phyloP scores from a whole-genome alignment of 2,329 filamentous ascomycete genomes.

The Orbilia oligospora region DNA sequence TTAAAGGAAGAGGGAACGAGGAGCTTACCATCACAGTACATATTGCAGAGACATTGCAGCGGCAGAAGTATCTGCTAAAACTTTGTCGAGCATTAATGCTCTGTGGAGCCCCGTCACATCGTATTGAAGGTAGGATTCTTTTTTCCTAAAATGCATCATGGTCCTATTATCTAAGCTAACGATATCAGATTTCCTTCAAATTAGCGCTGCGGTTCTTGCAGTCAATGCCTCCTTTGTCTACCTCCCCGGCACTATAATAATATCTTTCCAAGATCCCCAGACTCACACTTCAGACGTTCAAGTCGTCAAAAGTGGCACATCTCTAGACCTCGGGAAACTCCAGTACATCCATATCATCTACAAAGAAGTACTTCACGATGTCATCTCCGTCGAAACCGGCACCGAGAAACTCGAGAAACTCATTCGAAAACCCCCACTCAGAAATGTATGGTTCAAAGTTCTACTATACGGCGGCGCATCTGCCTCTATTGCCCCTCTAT shows the following conservation, averaged over 20 bases:
- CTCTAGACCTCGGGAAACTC: slow-evolving; percentile 80
- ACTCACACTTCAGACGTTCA: slow-evolving; percentile 86
- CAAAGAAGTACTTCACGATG: slow-evolving; percentile 83
- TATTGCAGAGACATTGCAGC: slow-evolving; percentile 79
- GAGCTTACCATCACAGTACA: slow-evolving; percentile 71
- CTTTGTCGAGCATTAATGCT: slow-evolving; percentile 89
- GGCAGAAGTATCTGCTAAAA: slow-evolving; percentile 86
- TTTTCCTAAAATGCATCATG: not conserved
- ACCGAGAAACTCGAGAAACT: slow-evolving; percentile 74
- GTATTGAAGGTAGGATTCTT: slow-evolving; percentile 51
- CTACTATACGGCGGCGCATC: slow-evolving; percentile 82
- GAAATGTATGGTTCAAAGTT: slow-evolving; percentile 69
- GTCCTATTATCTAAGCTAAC: slow-evolving; percentile 75
- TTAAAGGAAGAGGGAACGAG: slow-evolving; percentile 45
- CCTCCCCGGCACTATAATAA: slow-evolving; percentile 92
- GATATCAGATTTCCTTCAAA: slow-evolving; percentile 80
- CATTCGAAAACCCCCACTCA: slow-evolving; percentile 46
- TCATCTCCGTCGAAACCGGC: slow-evolving; percentile 79
- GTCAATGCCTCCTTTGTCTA: slow-evolving; percentile 94
- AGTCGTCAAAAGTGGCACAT: slow-evolving; percentile 78
- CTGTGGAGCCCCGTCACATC: slow-evolving; percentile 74
- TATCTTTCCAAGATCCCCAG: slow-evolving; percentile 83
- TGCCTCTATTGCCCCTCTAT: slow-evolving; percentile 83
- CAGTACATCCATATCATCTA: slow-evolving; percentile 83
- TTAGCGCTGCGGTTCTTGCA: slow-evolving; percentile 86